Base-by-base conservation (phyloP, 1,284 basidiomycete species). In the Apiotrichum mycotoxinovorans region DNA sequence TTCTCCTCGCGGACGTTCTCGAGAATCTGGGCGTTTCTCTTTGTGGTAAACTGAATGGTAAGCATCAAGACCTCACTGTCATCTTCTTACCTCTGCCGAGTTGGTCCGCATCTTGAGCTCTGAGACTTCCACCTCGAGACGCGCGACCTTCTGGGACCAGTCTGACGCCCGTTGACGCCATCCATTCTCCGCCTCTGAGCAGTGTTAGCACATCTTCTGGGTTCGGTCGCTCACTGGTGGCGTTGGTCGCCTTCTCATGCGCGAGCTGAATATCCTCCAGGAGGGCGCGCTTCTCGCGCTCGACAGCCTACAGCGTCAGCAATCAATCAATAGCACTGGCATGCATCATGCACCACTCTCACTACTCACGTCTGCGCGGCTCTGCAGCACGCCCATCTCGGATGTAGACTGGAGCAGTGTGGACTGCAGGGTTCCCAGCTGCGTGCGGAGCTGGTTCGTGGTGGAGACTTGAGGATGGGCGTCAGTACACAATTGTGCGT, bases 51-150 rank as follows among this genome's bases (percentile, higher is more conserved):
- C 73, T 75, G 49, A 0, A 3, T 10, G 27, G 61, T 51, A 63
- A 52, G 22, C n/a, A 37, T 18, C 33, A 8, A 10, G 9, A 7
- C 7, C 18, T 11, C 37, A 23, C 20, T 1, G 26, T 10, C 33
- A 8, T 45, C 9, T 66, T 5, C 30, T 41, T 47, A 72, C 74
- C 61, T 74, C 73, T 27, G 74, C 68, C 12, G 72, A 70, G 41
- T 72, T 68, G 1, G 71, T 67, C 11, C 66, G 81, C 85, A 93
- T 90, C 72, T 89, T 83, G 69, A 92, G 89, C 71, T 92, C 91
- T 8, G 89, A 87, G 48, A 91, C 86, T 68, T 87, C 81, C 30
- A 89, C 83, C 71, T 91, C 86, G 64, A 88, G 85, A 68, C 88
- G 91, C n/a, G 91, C 91, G 14, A 87, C 84, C 78, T 88, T 90